Base-by-base conservation (phyloP, 768 basidiomycete species). In the Kwoniella dendrophila region DNA sequence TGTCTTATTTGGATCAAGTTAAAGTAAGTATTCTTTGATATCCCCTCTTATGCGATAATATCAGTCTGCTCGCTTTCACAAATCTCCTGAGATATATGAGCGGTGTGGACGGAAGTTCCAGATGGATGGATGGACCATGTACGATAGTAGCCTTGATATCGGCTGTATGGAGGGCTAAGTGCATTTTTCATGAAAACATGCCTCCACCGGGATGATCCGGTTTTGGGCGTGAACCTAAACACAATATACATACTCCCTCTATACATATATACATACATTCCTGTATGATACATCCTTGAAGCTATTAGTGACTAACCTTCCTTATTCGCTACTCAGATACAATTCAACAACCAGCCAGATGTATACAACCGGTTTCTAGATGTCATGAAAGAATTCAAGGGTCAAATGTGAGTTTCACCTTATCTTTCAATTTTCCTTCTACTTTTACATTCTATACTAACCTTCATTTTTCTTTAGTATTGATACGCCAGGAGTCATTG, bases 331-430 rank as follows among this genome's bases (percentile, higher is more conserved):
- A 10, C 11, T 22, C 50, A 80, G 79, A 83, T 86, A 43, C 90
- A 92, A 81, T 96, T 95, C 78, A 84, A 86, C 47, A 88, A 90
- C 76, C 87, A 87, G 78, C 92, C 92, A 20, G 90, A 93, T 72
- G 92, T 95, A 27, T 96, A 96, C 83, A 95, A 96, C 78, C 85
- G 88, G 67, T 92, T 93, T 75, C 80, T 94, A 79, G 92, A 95
- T 78, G 94, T 96, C 75, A 96, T 96, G 96, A 97, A 97, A 83
- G 94, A 98, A 78, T 99, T 99, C 80, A 99, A 99, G 82, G 91
- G 92, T 73, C 91, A 95, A 54, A 77, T 78, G 80, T 81, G 51
- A 66, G 74, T 67, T n/a, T 18, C 30, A 24, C 18, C 44, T 29
- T 32, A 14, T 40, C 3, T 38, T 29, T 26, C 33, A 27, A 11